Evolutionary conservation across 768 basidiomycete species (phyloP), one percentile per base, ranked within the genome.

Genomic region (Tulasnella sp.): DNA sequence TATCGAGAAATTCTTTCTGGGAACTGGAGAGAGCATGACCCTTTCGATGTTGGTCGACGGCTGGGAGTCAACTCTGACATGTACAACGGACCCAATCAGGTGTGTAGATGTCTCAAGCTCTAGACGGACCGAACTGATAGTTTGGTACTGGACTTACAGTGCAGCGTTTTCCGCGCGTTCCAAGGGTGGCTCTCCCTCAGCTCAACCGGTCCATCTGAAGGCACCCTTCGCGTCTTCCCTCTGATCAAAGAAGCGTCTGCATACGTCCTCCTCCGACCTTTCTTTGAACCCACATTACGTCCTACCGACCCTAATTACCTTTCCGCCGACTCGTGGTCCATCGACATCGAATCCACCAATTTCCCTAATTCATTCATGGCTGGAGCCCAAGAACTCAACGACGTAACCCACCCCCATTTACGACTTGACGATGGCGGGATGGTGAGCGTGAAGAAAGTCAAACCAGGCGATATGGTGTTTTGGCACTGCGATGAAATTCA

Each of bases 241-340:
- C 85, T 87, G 81, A 82, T 91, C 67, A 82, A 82, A 0, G 84
- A 89, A 25, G 82, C 88, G 8, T 86, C 88, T 0, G 87, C 90
- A 0, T 92, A 92, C 78, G 82, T 87, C 76, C 83, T 91, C 25
- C 84, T 91, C 0, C 86, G 91, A 11, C 91, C 91, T 0, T 90
- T 91, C 83, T 91, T 92, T 86, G 67, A 84, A 83, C 71, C 86
- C 84, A 5, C 78, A 79, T 17, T 75, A 79, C 25, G 39, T 73
- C 79, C 12, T 69, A 5, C 25, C 71, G 39, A 38, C 54, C 58
- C 39, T 15, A 72, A 75, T 81, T 85, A 42, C 76, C 79, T 89
- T 52, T 83, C 83, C 3, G 82, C 85, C 19, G 84, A 85, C 22
- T 86, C 90, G 75, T 91, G 90, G 91, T 83, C 84, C 54, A 80